Evolutionary conservation across 2,329 filamentous ascomycete species (phyloP), one percentile per base, ranked within the genome.

Genomic region (Monilinia aucupariae): DNA sequence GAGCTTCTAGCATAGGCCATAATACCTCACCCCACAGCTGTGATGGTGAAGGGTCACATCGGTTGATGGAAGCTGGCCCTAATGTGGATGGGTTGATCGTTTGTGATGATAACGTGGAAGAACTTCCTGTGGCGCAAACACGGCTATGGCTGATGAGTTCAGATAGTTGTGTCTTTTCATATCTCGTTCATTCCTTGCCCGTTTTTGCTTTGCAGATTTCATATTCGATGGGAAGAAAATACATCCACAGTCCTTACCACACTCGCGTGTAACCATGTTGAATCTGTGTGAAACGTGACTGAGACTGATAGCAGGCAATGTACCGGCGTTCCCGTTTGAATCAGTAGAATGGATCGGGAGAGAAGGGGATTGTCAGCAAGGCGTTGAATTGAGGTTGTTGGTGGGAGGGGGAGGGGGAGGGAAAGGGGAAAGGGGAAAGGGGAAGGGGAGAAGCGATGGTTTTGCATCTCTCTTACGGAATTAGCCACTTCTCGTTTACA

Each of bases 211-310:
- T 39, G 51, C 17, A 54, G 10, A 27, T 54, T 25, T 54, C n/a
- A 6, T 20, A 15, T 41, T 54, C n/a, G 34, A 25, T 41, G 32
- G 39, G 34, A 54, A 54, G 51, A 54, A 54, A 54, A 54, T 54
- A 43, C 22, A 53, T 41, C 9, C 32, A 53, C 51, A 53, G 51
- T 53, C 51, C 6, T 53, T 53, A 53, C 51, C 51, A 8, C 10
- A 54, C 39, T 47, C 12, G 45, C n/a, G 2, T 47, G 3, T 10
- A 25, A 47, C 9, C 9, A 22, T 12, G 13, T 47, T 47, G 17
- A n/a, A 43, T 20, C 8, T 43, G 17, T n/a, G 41, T 43, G 17
- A 43, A 20, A 20, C 20, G 7, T n/a, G 41, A 43, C 27, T 30
- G 27, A 30, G 27, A 13, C 20, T 43, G 41, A 43, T 43, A 43